Evolutionary conservation across 2,329 filamentous ascomycete genomes (phyloP).

Genomic region (Parastagonospora nodorum): DNA sequence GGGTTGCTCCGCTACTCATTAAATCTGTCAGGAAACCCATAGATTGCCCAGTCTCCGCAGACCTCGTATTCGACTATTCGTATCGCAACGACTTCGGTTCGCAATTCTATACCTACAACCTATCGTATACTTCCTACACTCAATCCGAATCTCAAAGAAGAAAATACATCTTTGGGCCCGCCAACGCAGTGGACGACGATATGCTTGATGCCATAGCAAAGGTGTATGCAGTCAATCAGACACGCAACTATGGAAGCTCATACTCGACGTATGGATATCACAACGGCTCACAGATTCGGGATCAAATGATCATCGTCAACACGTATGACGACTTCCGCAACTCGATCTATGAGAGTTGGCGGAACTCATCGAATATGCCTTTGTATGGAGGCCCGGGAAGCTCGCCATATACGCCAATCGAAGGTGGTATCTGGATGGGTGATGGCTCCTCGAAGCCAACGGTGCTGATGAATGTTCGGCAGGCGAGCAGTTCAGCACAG

Average conservation of each 20-base stretch:
- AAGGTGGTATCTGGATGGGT: conserved; percentile 27
- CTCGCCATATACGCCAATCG: conserved; percentile 47
- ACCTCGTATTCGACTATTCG: conserved; percentile 17
- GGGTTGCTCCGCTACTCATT: conserved; percentile 75
- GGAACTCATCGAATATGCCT: conserved; percentile 51
- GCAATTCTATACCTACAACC: neutral
- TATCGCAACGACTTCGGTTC: conserved; percentile 18
- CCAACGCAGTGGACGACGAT: conserved; percentile 7
- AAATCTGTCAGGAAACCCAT: conserved; percentile 57
- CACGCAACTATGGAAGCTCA: neutral
- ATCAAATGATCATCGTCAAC: conserved; percentile 59
- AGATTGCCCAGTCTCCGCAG: conserved; percentile 39
- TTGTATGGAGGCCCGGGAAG: conserved; percentile 41
- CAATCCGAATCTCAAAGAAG: neutral
- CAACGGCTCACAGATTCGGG: conserved; percentile 21
- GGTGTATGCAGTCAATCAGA: conserved; percentile 40
- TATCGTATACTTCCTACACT: neutral
- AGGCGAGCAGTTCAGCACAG: conserved; percentile 47
- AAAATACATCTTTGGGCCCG: conserved; percentile 21
- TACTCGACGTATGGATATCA: conserved; percentile 14
- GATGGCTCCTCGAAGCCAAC: conserved; percentile 17
- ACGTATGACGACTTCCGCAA: conserved; percentile 65
- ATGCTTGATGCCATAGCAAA: conserved; percentile 18
- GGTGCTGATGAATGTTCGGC: conserved; percentile 16
- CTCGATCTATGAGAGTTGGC: conserved; percentile 65